These are phyloP conservation scores for Lachnellula cervina DNA, from an alignment of 2,329 filamentous ascomycete species.

Conservation along the genomic window DNA sequence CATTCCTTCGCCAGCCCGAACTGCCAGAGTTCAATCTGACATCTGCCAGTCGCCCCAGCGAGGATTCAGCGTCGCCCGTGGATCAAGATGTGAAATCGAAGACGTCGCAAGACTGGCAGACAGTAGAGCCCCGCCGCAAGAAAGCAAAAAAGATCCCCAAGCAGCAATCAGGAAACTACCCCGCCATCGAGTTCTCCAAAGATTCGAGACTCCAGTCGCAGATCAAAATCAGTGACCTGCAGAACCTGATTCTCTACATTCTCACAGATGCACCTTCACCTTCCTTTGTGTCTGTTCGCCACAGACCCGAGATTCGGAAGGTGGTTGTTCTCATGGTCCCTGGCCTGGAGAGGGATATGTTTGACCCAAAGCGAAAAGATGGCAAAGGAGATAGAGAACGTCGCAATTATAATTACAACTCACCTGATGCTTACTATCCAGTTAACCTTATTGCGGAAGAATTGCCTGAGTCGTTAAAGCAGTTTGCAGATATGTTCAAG, in stretches of 20 bases:
- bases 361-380: constrained; percentile 48
- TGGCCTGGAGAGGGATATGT: constrained; percentile 86
- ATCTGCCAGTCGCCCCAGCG: constrained; percentile 1
- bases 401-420: constrained; percentile 30
- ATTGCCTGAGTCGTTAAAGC: constrained; percentile 52
- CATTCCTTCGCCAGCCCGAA: constrained; percentile 25
- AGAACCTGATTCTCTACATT: constrained; percentile 61
- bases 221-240: constrained; percentile 58
- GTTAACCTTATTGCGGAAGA: constrained; percentile 46
- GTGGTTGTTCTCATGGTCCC: constrained; percentile 90
- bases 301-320: constrained; percentile 64
- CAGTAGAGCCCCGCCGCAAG: constrained; percentile 47
- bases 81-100: constrained; percentile 5
- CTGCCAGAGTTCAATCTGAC: constrained; percentile 33
- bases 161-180: constrained; percentile 52
- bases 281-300: constrained; percentile 59
- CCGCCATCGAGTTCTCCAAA: constrained; percentile 51
- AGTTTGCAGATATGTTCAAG: constrained; percentile 76
- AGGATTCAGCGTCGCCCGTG: not conserved
- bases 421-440: constrained; percentile 58
- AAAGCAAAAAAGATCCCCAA: constrained; percentile 58
- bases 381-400: constrained; percentile 4
- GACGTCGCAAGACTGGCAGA: constrained; percentile 45
- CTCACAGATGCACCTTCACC: constrained; percentile 61
- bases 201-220: constrained; percentile 54